These are phyloP conservation scores for Stephanodiscus triporus DNA, from an alignment of 108 stramenopile species.

Conservation along the genomic window DNA sequence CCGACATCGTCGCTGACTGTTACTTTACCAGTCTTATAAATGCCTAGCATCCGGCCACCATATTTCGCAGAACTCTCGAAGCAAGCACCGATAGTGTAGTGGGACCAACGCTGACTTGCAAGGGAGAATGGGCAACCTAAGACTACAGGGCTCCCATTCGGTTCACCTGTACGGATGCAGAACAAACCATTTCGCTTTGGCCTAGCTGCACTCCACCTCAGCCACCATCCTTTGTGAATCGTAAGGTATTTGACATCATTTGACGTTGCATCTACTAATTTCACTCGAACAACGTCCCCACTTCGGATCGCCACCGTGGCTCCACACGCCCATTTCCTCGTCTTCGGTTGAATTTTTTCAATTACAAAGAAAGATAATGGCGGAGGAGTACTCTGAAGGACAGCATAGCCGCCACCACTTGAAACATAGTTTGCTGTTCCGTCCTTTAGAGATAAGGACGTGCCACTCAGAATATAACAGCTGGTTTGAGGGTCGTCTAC, in stretches of 20 bases:
- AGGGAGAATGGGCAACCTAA: constrained; percentile 78
- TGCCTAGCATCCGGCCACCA: constrained; percentile 85
- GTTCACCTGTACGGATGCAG: constrained; percentile 54
- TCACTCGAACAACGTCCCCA: constrained; percentile 83
- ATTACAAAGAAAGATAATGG: constrained; percentile 52
- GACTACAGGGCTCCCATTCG: constrained; percentile 44
- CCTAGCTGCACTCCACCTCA: constrained; percentile 81
- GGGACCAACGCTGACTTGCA: constrained; percentile 73
- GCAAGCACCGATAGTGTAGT: constrained; percentile 78
- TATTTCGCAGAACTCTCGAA: constrained; percentile 71
- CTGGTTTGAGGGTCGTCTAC: constrained; percentile 63
- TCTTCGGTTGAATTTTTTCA: constrained; percentile 56
- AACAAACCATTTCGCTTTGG: constrained; percentile 75
- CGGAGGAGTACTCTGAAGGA: constrained; percentile 57
- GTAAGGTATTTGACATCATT: constrained; percentile 72
- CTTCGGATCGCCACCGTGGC: constrained; percentile 59
- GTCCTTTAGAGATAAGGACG: constrained; percentile 60
- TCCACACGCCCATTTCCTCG: constrained; percentile 5
- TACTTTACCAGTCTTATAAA: constrained; percentile 53
- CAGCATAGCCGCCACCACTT: constrained; percentile 80
- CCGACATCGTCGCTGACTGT: constrained; percentile 35
- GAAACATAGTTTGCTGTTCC: constrained; percentile 51
- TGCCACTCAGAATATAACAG: constrained; percentile 67
- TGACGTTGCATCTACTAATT: constrained; percentile 48
- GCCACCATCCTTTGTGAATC: constrained; percentile 91